Percentiles rank a stretch among this genome's conserved stretches.
Conservation (phyloP, 2,329 filamentous ascomycete species). For the Paracorniculantispora psalliotae region DNA sequence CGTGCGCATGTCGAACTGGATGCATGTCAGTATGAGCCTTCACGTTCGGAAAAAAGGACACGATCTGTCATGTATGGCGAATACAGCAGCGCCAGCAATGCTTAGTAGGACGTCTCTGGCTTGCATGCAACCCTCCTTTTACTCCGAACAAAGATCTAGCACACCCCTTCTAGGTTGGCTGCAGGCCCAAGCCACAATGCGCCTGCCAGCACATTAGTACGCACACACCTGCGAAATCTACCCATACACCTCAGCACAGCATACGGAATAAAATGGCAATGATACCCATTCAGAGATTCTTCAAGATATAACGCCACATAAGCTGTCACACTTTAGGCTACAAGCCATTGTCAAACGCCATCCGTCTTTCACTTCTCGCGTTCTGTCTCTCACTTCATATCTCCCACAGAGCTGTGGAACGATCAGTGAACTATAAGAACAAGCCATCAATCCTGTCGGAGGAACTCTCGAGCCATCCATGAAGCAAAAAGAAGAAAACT, state of each 20-base stretch:
- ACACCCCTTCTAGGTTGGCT: neutral
- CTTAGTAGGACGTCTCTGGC: neutral
- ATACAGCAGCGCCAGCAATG: neutral
- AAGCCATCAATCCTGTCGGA: too few species aligned
- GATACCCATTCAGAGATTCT: neutral
- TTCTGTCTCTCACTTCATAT: neutral
- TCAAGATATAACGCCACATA: neutral
- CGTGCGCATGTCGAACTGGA: too few species aligned
- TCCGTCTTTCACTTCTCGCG: neutral
- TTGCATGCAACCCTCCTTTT: neutral
- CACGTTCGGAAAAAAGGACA: neutral
- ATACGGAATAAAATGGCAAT: neutral
- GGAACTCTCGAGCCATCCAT: too few species aligned
- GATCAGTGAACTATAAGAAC: neutral
- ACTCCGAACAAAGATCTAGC: neutral
- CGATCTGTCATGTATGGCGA: slow-evolving; percentile 8
- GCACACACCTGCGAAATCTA: neutral
- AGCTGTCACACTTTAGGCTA: neutral
- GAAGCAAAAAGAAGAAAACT: too few species aligned
- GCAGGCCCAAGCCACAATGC: slow-evolving; percentile 4
- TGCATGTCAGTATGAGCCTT: neutral
- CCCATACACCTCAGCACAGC: neutral
- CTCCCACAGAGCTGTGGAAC: neutral
- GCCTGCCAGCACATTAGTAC: neutral
- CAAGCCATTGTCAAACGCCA: neutral